phyloP scores from a whole-genome alignment of 2,329 filamentous ascomycete genomes.

The Allantophomopsis cytisporea region DNA sequence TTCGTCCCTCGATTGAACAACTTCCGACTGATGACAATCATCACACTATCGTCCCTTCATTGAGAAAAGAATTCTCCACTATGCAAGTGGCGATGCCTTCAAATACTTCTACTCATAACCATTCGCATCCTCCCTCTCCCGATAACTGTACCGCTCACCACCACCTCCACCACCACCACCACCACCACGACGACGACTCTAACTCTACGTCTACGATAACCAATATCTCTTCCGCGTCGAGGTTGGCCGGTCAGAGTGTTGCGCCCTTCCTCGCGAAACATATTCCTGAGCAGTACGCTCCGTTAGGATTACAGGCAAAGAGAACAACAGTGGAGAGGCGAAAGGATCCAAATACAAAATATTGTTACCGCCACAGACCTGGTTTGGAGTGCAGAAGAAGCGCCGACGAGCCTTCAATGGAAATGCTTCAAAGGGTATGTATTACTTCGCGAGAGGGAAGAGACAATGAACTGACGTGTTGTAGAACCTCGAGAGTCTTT shows the following conservation, averaged over 20 bases:
- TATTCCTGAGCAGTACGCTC: constrained; percentile 80
- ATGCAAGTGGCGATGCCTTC: neutral
- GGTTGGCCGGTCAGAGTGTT: constrained; percentile 15
- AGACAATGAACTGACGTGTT: constrained; percentile 3
- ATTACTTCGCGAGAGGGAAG: neutral
- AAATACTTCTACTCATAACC: constrained; percentile 3
- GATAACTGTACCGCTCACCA: constrained; percentile 14
- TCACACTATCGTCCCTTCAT: neutral
- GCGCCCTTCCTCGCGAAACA: constrained; percentile 77
- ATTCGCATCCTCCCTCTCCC: constrained; percentile 10
- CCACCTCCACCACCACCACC: too few relatives aligned
- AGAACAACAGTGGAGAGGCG: constrained; percentile 18
- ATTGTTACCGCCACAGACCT: constrained; percentile 88
- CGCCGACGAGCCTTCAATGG: constrained; percentile 93
- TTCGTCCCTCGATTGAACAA: neutral
- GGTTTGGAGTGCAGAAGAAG: constrained; percentile 89
- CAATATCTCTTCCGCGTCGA: constrained; percentile 13
- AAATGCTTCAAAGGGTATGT: constrained; percentile 73
- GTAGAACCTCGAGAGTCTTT: constrained; percentile 69
- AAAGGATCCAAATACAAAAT: constrained; percentile 66
- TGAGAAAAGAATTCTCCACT: neutral
- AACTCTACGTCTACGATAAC: constrained; percentile 14
- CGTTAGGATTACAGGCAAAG: constrained; percentile 42
- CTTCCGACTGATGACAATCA: neutral
- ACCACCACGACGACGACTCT: constrained; percentile 5